Evolutionary conservation across 163 green algal species (phyloP).

Genomic region (Dunaliella salina): DNA sequence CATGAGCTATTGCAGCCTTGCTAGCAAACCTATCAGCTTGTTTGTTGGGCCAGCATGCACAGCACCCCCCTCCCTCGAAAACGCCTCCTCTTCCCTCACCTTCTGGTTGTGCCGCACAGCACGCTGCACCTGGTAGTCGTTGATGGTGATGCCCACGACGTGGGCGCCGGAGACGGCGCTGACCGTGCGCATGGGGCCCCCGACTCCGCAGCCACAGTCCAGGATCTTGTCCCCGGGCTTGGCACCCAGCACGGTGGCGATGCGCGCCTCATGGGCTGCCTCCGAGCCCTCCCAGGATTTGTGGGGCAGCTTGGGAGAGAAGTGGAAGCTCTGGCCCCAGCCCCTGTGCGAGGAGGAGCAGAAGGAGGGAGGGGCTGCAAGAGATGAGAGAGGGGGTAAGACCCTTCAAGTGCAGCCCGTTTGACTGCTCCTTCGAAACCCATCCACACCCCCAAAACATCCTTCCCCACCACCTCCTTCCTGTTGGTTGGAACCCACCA

Average conservation of each 20-base stretch:
- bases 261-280: conserved; percentile 79
- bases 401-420: too few species aligned
- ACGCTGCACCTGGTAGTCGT: conserved; percentile 87
- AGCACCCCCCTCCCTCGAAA: too few species aligned
- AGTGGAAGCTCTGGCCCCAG: conserved; percentile 97
- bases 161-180: conserved; percentile 81
- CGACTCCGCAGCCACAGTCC: conserved; percentile 94
- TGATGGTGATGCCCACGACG: conserved; percentile 98
- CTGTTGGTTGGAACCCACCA: conserved; percentile 64
- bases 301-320: conserved; percentile 77
- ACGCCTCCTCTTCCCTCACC: conserved; percentile 26
- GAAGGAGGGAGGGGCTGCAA: too few species aligned
- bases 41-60: too few species aligned
- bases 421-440: too few species aligned
- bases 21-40: too few species aligned
- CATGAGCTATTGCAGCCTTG: too few species aligned
- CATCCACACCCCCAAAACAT: too few species aligned
- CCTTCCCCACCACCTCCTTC: too few species aligned
- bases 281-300: conserved; percentile 63
- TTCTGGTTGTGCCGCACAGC: conserved; percentile 77
- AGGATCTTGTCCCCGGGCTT: conserved; percentile 79
- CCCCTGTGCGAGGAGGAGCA: not conserved
- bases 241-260: conserved; percentile 55
- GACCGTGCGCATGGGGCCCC: conserved; percentile 93
- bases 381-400: too few species aligned